Conservation (phyloP, 345 rosid species). For the Salix koriyanagi region DNA sequence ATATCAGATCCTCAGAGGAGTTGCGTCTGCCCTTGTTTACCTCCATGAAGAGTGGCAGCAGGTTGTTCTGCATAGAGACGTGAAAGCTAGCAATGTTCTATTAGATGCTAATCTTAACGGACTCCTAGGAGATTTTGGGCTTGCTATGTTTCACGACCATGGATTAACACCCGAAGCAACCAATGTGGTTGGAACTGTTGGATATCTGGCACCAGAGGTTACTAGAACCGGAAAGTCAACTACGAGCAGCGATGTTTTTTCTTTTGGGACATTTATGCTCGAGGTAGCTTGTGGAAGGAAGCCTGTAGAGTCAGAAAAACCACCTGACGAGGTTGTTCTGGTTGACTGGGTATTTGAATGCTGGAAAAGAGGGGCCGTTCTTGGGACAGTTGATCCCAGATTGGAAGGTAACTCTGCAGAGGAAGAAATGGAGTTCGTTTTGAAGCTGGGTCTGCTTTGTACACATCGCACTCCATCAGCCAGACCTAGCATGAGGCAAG, state of each 20-base stretch:
- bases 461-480: not conserved
- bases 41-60: constrained; percentile 10
- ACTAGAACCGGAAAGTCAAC: not conserved
- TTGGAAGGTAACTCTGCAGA: not conserved
- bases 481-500: constrained; percentile 5
- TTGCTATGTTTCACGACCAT: not conserved
- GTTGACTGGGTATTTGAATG: not conserved
- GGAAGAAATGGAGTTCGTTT: constrained; percentile 1
- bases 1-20: not conserved
- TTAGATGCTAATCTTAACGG: not conserved
- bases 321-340: not conserved
- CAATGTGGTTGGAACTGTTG: not conserved
- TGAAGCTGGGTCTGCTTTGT: constrained; percentile 3
- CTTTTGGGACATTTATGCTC: not conserved
- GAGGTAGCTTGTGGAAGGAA: not conserved
- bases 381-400: not conserved
- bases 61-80: constrained; percentile 2
- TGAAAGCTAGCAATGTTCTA: constrained; percentile 3
- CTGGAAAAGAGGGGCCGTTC: not conserved
- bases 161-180: not conserved
- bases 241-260: not conserved
- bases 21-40: constrained; percentile 1
- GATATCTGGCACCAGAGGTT: constrained; percentile 4
- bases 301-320: not conserved
- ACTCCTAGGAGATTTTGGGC: not conserved